Conservation (phyloP, 441 rosid species). For the Melastoma candidum region DNA sequence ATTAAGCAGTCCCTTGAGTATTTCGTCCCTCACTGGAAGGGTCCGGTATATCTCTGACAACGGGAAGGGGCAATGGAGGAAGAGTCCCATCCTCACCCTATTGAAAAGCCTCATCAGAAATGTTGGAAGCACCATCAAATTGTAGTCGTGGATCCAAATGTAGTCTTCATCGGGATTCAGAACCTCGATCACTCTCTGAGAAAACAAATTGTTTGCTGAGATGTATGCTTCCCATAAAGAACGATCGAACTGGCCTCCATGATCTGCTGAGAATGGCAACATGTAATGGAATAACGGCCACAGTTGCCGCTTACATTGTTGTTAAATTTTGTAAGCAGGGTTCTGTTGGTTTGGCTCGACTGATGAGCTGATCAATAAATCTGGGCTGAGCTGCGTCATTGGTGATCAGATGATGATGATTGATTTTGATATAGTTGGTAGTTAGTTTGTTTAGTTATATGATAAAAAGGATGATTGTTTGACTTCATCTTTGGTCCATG, state of each 20-base stretch:
- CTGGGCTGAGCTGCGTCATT: no score
- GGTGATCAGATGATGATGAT: no score
- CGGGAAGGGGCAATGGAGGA: slow-evolving; percentile 47
- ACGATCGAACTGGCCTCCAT: slow-evolving; percentile 38
- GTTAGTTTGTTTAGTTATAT: no score
- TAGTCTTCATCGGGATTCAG: slow-evolving; percentile 42
- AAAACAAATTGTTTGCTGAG: slow-evolving; percentile 36
- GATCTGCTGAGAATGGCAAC: slow-evolving; percentile 42
- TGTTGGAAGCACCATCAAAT: slow-evolving; percentile 44
- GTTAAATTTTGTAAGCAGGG: no score
- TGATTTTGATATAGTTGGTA: no score
- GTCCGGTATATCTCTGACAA: slow-evolving; percentile 41
- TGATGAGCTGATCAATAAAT: no score
- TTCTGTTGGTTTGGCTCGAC: no score
- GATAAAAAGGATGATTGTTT: no score
- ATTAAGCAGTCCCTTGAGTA: slow-evolving; percentile 38
- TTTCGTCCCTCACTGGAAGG: slow-evolving; percentile 41
- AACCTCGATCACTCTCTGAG: slow-evolving; percentile 36
- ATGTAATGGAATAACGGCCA: slow-evolving; percentile 48
- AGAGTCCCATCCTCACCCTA: slow-evolving; percentile 39
- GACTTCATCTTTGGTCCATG: no score
- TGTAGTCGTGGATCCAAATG: slow-evolving; percentile 48
- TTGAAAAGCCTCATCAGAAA: slow-evolving; percentile 39
- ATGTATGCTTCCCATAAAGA: slow-evolving; percentile 47
- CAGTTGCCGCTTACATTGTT: slow-evolving; percentile 31